Evolutionary conservation across 2,329 filamentous ascomycete species (phyloP).

Genomic region (Arthrobotrys entomopaga): DNA sequence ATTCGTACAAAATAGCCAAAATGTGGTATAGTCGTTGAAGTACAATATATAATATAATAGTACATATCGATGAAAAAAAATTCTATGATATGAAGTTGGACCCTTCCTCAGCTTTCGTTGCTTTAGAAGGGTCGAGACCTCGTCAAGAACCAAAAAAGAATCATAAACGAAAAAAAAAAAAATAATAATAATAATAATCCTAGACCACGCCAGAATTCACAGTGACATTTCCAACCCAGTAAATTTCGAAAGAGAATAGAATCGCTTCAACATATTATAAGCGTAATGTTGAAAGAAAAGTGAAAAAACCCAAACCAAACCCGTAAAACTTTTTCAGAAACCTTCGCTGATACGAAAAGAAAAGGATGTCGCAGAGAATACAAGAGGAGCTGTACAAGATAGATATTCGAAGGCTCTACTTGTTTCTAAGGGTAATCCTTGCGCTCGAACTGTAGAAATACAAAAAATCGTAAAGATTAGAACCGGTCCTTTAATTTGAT

Average conservation of each 20-base stretch:
- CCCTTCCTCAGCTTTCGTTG: slow-evolving; percentile 1
- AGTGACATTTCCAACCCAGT: background rate
- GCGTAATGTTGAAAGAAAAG: slow-evolving; percentile 29
- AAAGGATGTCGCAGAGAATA: slow-evolving; percentile 9
- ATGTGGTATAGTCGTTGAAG: slow-evolving; percentile 52
- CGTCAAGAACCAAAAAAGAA: background rate
- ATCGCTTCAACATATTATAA: slow-evolving; percentile 47
- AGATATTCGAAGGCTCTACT: background rate
- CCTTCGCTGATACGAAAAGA: slow-evolving; percentile 17
- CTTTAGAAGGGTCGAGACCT: slow-evolving; percentile 10
- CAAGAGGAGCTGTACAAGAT: background rate
- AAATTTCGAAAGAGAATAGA: slow-evolving; percentile 2
- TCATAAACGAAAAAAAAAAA: slow-evolving; percentile 15
- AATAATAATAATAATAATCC: slow-evolving; percentile 19
- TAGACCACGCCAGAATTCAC: slow-evolving; percentile 16
- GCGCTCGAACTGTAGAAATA: slow-evolving; percentile 49
- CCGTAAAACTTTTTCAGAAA: slow-evolving; percentile 42
- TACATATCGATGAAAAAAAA: slow-evolving; percentile 40
- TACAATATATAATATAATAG: slow-evolving; percentile 50
- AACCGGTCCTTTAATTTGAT: slow-evolving; percentile 42
- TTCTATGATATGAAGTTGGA: slow-evolving; percentile 17
- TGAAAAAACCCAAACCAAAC: slow-evolving; percentile 18
- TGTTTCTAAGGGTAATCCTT: slow-evolving; percentile 50
- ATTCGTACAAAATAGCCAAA: slow-evolving; percentile 39
- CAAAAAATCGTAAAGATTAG: slow-evolving; percentile 47